Conservation (phyloP, 2,329 filamentous ascomycete genomes). For the Knoxdaviesia proteae region DNA sequence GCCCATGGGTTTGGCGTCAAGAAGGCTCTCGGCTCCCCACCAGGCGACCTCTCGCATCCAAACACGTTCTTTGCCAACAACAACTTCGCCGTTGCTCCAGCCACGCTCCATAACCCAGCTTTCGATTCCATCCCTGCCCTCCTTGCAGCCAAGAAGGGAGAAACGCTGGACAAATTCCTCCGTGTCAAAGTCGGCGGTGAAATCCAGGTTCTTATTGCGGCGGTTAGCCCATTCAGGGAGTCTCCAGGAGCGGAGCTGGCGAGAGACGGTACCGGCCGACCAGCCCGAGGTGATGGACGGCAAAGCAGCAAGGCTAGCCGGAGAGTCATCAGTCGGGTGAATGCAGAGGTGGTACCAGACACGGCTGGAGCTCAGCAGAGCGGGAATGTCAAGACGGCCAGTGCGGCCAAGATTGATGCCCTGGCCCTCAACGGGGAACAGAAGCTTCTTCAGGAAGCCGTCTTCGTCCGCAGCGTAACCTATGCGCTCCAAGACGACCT, state of each 20-base stretch:
- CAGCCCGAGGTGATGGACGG: constrained; percentile 61
- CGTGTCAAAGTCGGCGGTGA: constrained; percentile 87
- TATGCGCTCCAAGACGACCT: constrained; percentile 69
- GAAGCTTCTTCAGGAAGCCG: constrained; percentile 59
- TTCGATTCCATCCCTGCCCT: constrained; percentile 81
- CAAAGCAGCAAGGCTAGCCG: constrained; percentile 51
- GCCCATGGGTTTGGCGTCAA: constrained; percentile 61
- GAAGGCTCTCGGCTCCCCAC: constrained; percentile 96
- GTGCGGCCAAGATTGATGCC: constrained; percentile 63
- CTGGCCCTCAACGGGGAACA: constrained; percentile 59
- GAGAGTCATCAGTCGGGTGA: constrained; percentile 76
- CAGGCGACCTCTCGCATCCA: constrained; percentile 90
- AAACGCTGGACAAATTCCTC: constrained; percentile 84
- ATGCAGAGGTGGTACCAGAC: constrained; percentile 89
- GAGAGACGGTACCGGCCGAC: constrained; percentile 83
- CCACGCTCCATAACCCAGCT: constrained; percentile 86
- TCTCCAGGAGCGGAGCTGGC: constrained; percentile 82
- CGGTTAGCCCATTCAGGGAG: constrained; percentile 93
- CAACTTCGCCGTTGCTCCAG: constrained; percentile 95
- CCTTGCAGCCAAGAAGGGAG: constrained; percentile 61
- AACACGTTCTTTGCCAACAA: constrained; percentile 73
- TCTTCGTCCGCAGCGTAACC: constrained; percentile 64
- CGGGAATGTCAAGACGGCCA: constrained; percentile 59
- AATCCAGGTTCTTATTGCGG: constrained; percentile 76
- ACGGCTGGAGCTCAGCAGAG: constrained; percentile 60